Base-by-base conservation (phyloP, 2,329 filamentous ascomycete genomes). In the Fusarium heterosporum region DNA sequence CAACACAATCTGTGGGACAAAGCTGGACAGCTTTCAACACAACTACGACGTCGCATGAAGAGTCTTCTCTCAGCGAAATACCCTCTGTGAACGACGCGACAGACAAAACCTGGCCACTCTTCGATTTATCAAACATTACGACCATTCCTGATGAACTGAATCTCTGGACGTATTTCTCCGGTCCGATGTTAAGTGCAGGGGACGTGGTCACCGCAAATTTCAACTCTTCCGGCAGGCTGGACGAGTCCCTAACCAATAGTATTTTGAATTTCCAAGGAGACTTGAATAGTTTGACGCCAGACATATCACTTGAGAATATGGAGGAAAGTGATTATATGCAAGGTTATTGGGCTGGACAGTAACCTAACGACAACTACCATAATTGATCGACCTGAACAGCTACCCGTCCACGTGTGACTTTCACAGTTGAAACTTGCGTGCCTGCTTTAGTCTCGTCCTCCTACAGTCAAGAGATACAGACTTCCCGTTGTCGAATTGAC, bases 401-500 rank as follows among this genome's bases (percentile, higher is more conserved):
- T 6, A 22, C 22, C 22, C 22, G 6, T 6, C 22, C 22, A 22
- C 4, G 22, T 6, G 6, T 22, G 22, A 4, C 22, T 6, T 22
- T 22, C 22, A 6, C 22, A 22, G 22, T 6, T 22, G 22, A 22
- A 4, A 22, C 22, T 22, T 22, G 22, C 6, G 22, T 22, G 6
- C 22, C 6, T 16, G 4, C 10, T 14, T 26, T 17, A 41, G 19
- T 45, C 17, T 1, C 55, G 36, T 5, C 58, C 58, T 1, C 40
- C 25, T 14, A 61, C 34, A 6, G 34, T 61, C 19, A 38, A 30
- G 1, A 61, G 40, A 3, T 65, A 65, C 22, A 65, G 9, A 17
- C 62, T 65, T n/a, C 62, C 62, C 4, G 62, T 65, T 1, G 49
- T 61, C 8, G 62, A 61, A 30, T 65, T 60, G 0, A 65, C 39